Evolutionary conservation across 169 alveolate genomes (phyloP), one percentile per base, ranked within the genome.

Genomic region (Cryptosporidium canis): DNA sequence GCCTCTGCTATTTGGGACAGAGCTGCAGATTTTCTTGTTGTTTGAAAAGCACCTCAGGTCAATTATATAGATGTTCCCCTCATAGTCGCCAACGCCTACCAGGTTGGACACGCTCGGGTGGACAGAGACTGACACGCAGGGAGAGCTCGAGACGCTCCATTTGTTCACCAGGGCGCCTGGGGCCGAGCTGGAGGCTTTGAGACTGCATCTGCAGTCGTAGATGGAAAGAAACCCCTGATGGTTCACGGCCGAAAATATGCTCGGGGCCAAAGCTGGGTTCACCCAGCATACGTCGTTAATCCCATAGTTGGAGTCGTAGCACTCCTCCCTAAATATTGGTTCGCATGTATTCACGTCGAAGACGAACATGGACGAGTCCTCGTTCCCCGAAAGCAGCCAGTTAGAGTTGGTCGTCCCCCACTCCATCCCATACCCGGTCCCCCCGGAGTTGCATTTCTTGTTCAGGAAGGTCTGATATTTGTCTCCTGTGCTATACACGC

Each of bases 341-440:
- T 77, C 61, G 24, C 55, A 43, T 58, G 39, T 35, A 27, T 55
- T 61, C 31, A 77, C 55, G 31, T 77, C 87, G 14, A 43, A 77
- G 1, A 77, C 58, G 24, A 14, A 77, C 1, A 77, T 1, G 3
- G 87, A 77, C 33, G 87, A 77, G 61, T 77, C 87, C 24, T 77
- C 87, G 31, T 77, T 77, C n/a, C 87, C 87, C 3, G 87, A 56
- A 12, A 77, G 47, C 29, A 77, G 18, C 87, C 87, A 77, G 43
- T 24, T 58, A 11, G 87, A 77, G 8, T 77, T 56, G 12, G 87
- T 77, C 37, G 64, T 61, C 7, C 87, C 87, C 87, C 87, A 77
- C 31, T 77, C 77, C 64, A 77, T 41, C 27, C 87, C 87, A 77
- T 77, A 77, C 8, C 87, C 87, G 5, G 87, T 39, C 33, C 39